Evolutionary conservation across 2,329 filamentous ascomycete species (phyloP).

Genomic region (Trichocomaceae sp.): DNA sequence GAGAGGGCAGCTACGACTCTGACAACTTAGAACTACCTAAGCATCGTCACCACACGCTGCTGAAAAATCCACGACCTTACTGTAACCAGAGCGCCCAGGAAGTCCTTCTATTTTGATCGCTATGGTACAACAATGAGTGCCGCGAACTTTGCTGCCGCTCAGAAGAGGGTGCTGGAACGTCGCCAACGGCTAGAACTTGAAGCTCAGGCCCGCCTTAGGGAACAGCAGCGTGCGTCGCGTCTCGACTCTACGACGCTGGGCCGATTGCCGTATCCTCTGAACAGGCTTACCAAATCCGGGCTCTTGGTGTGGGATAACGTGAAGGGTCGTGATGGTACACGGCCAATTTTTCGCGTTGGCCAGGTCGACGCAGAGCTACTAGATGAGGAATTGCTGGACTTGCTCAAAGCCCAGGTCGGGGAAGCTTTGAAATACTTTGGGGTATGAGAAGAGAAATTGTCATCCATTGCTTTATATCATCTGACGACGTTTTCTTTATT

Average conservation of each 20-base stretch:
- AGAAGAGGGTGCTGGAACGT: slow-evolving; percentile 76
- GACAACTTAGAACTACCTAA: no score
- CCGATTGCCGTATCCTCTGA: slow-evolving; percentile 57
- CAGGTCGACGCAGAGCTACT: slow-evolving; percentile 94
- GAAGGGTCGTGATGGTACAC: slow-evolving; percentile 67
- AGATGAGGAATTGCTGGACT: slow-evolving; percentile 82
- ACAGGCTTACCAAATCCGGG: slow-evolving; percentile 41
- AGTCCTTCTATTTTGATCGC: neutral
- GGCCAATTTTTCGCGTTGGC: slow-evolving; percentile 83
- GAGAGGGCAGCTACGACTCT: neutral
- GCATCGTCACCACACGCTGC: neutral
- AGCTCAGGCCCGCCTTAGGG: slow-evolving; percentile 49
- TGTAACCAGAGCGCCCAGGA: neutral
- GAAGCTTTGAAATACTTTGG: slow-evolving; percentile 85
- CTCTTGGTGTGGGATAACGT: slow-evolving; percentile 62
- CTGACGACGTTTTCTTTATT: neutral
- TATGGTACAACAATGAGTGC: slow-evolving; percentile 46
- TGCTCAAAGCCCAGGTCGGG: slow-evolving; percentile 77
- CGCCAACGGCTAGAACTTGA: slow-evolving; percentile 68
- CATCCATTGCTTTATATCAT: neutral
- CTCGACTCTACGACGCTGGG: slow-evolving; percentile 49
- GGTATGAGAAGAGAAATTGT: slow-evolving; percentile 41
- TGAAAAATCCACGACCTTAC: neutral
- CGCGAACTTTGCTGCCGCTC: slow-evolving; percentile 77
- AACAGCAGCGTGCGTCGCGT: slow-evolving; percentile 42